These are phyloP conservation scores for Rhizopogon vinicolor DNA, from an alignment of 768 basidiomycete species.

Conservation along the genomic window DNA sequence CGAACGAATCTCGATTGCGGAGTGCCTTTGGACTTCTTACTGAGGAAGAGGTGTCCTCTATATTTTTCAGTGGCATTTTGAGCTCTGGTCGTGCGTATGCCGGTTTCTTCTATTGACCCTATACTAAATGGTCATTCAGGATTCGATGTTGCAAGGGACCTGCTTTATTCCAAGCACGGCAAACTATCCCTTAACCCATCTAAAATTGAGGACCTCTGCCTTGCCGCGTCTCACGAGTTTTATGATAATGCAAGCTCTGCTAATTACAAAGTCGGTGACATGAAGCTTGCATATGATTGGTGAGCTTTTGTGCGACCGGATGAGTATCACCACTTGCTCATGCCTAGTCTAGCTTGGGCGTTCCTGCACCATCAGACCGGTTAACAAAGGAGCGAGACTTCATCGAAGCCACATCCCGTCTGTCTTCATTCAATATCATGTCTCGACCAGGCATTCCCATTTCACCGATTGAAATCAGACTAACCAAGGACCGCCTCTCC, in stretches of 20 bases:
- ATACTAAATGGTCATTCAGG: slow-evolving; percentile 33
- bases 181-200: slow-evolving; percentile 45
- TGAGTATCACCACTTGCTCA: slow-evolving; percentile 3
- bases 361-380: slow-evolving; percentile 59
- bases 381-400: slow-evolving; percentile 78
- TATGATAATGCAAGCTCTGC: slow-evolving; percentile 94
- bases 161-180: slow-evolving; percentile 46
- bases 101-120: neutral
- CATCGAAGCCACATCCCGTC: slow-evolving; percentile 94
- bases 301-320: slow-evolving; percentile 27
- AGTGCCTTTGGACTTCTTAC: slow-evolving; percentile 80
- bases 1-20: slow-evolving; percentile 55
- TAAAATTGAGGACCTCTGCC: slow-evolving; percentile 71
- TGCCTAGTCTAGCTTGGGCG: slow-evolving; percentile 55
- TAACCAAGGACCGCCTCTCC: slow-evolving; percentile 83
- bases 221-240: slow-evolving; percentile 80
- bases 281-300: slow-evolving; percentile 98
- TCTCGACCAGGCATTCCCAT: slow-evolving; percentile 73
- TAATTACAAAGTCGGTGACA: slow-evolving; percentile 89
- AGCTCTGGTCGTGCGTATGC: slow-evolving; percentile 78
- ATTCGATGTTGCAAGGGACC: slow-evolving; percentile 60
- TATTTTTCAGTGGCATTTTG: slow-evolving; percentile 84
- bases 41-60: slow-evolving; percentile 65
- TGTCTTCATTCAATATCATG: slow-evolving; percentile 86
- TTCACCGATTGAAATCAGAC: slow-evolving; percentile 88